These are phyloP conservation scores for Areca catechu DNA, from an alignment of 176 grass and related monocot species.

Conservation along the genomic window DNA sequence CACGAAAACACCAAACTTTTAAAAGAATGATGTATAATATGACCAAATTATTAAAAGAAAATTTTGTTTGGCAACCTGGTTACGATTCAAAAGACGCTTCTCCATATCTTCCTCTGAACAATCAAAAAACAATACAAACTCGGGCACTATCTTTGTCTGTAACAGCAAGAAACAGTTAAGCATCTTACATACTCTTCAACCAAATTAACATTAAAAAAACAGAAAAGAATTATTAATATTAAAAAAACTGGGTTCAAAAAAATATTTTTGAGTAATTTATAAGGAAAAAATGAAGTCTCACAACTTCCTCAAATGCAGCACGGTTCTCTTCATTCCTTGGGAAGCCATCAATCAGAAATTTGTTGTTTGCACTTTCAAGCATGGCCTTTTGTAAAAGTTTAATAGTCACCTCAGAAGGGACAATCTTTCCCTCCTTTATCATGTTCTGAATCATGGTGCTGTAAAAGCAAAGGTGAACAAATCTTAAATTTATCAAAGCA, in stretches of 20 bases:
- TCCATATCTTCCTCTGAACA: slow-evolving; percentile 93
- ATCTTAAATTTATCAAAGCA: too few species aligned
- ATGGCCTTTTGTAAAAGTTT: slow-evolving; percentile 74
- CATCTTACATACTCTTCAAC: background rate
- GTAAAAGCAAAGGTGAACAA: slow-evolving; percentile 13
- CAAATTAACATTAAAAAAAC: background rate
- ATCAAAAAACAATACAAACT: slow-evolving; percentile 78
- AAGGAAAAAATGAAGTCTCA: slow-evolving; percentile 21
- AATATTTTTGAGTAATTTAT: background rate
- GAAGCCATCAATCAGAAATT: slow-evolving; percentile 84
- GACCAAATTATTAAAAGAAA: background rate
- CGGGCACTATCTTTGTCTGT: slow-evolving; percentile 76
- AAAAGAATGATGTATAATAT: background rate
- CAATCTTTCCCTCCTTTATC: slow-evolving; percentile 96
- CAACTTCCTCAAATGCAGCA: slow-evolving; percentile 71
- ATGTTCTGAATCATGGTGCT: slow-evolving; percentile 95
- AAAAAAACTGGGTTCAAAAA: background rate
- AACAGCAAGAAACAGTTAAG: slow-evolving; percentile 20
- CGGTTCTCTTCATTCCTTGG: slow-evolving; percentile 93
- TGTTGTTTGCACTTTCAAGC: slow-evolving; percentile 63
- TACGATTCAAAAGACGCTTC: slow-evolving; percentile 69
- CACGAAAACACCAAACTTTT: background rate
- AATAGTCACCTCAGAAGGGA: slow-evolving; percentile 87
- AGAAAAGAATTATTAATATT: background rate
- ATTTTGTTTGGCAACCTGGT: slow-evolving; percentile 45